Percentiles rank a stretch among this genome's conserved stretches.
Evolutionary conservation across 441 rosid species (phyloP).

Genomic region (Pelargonium hybrid): DNA sequence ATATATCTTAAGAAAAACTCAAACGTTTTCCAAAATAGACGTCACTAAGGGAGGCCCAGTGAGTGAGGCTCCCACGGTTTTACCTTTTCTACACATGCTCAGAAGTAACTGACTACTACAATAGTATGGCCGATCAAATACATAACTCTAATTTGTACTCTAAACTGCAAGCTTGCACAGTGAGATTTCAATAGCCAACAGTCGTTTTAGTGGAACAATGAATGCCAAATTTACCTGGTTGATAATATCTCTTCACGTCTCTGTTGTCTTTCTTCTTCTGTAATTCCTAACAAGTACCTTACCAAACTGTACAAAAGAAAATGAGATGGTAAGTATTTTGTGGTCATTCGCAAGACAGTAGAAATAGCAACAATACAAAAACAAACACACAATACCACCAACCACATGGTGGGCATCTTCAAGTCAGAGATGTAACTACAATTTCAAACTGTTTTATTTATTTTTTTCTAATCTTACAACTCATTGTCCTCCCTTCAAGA

Average conservation of each 20-base stretch:
- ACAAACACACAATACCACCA: too few species aligned
- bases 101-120: not conserved
- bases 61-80: not conserved
- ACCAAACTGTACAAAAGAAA: constrained; percentile 41
- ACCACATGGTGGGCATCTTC: too few species aligned
- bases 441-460: too few species aligned
- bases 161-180: not conserved
- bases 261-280: constrained; percentile 73
- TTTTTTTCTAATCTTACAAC: too few species aligned
- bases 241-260: constrained; percentile 81
- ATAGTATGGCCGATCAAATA: not conserved
- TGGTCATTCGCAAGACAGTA: too few species aligned
- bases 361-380: too few species aligned
- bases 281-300: constrained; percentile 58
- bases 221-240: constrained; percentile 51
- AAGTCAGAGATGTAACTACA: too few species aligned
- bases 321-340: not conserved
- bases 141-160: not conserved
- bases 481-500: too few species aligned
- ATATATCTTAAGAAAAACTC: not conserved
- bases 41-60: not conserved
- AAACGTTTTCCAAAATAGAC: not conserved
- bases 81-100: not conserved
- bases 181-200: not conserved
- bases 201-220: not conserved